A percentile compares a stretch with the other conserved stretches of the same genome.
These are phyloP conservation scores for Aegilops bicornis DNA, from an alignment of 176 grass and related monocot genomes.

Conservation along the genomic window DNA sequence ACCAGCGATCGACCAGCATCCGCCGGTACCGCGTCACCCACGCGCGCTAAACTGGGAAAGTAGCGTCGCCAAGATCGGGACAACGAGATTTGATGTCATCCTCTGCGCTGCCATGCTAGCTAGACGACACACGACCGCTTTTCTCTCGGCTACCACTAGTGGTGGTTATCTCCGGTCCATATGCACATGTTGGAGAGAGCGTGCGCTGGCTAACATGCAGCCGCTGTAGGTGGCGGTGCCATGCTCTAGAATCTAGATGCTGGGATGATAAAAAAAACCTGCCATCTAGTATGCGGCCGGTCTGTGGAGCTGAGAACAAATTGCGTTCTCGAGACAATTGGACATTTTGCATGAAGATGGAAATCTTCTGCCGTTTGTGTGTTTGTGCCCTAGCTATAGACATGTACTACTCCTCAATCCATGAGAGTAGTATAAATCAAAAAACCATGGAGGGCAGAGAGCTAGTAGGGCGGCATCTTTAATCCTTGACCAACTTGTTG, in stretches of 20 bases:
- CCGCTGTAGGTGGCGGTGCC: not conserved
- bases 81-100: not conserved
- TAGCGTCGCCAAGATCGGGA: not conserved
- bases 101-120: conserved; percentile 7
- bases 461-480: not conserved
- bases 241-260: no score
- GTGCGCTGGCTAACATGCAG: not conserved
- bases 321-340: not conserved
- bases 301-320: not conserved
- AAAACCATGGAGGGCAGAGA: not conserved
- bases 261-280: not conserved
- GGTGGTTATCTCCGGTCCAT: not conserved
- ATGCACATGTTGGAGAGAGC: not conserved
- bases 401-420: not conserved
- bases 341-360: not conserved
- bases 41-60: not conserved
- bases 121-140: conserved; percentile 6
- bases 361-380: not conserved
- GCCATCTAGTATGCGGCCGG: not conserved
- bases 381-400: not conserved
- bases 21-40: not conserved
- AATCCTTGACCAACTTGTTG: not conserved
- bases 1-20: not conserved
- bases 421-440: no score
- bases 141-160: not conserved